Percentiles rank a stretch among this genome's conserved stretches.
These are phyloP conservation scores for Sonneratia alba DNA, from an alignment of 345 rosid genomes.

Conservation along the genomic window DNA sequence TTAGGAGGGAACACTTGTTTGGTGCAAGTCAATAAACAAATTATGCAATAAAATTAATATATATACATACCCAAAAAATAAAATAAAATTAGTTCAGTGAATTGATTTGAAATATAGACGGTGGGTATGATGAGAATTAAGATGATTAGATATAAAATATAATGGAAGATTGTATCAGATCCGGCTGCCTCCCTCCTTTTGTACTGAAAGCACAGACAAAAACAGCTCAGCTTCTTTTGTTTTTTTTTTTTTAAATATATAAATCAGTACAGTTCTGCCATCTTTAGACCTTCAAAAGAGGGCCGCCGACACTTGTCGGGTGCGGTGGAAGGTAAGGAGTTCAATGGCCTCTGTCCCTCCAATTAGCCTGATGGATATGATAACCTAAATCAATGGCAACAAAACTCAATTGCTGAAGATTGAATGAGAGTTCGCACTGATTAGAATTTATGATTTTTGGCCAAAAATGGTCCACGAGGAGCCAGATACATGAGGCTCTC, in stretches of 20 bases:
- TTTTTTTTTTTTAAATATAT: neutral
- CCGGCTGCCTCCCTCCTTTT: neutral
- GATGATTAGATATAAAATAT: neutral
- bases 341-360: neutral
- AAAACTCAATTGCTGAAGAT: no score
- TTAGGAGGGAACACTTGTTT: neutral
- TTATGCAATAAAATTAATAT: neutral
- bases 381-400: no score
- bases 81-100: neutral
- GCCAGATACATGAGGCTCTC: no score
- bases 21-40: neutral
- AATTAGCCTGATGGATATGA: neutral
- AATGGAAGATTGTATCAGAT: neutral
- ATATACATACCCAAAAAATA: neutral
- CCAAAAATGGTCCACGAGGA: no score
- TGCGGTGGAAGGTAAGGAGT: neutral
- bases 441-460: no score
- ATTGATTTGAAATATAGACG: no score
- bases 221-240: constrained; percentile 2
- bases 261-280: neutral
- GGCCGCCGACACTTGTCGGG: constrained; percentile 7
- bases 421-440: no score
- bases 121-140: no score
- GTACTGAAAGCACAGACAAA: constrained; percentile 3
- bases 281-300: neutral